phyloP scores from a whole-genome alignment of 1,139 yeast species.

The Geotrichum fermentans region DNA sequence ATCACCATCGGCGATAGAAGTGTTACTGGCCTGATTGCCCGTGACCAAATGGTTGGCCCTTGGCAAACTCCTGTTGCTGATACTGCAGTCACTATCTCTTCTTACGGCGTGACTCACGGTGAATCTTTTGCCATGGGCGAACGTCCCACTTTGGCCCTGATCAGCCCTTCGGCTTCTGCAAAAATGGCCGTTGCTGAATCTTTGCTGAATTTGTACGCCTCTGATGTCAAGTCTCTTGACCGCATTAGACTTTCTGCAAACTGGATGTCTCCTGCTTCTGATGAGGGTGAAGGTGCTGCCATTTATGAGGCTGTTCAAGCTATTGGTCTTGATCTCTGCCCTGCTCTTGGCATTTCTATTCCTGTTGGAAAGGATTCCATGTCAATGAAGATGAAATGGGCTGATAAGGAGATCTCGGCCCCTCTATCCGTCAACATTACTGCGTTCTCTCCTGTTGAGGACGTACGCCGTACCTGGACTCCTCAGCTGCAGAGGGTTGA shows the following conservation, averaged over 20 bases:
- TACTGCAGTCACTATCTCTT: conserved; percentile 92
- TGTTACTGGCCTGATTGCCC: conserved; percentile 91
- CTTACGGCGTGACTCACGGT: conserved; percentile 83
- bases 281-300: conserved; percentile 92
- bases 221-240: conserved; percentile 73
- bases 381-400: conserved; percentile 99
- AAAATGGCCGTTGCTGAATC: conserved; percentile 96
- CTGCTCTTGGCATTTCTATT: conserved; percentile 81
- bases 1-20: conserved; percentile 97
- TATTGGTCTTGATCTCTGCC: conserved; percentile 89
- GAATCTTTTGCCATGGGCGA: conserved; percentile 98
- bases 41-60: conserved; percentile 99
- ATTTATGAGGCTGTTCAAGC: conserved; percentile 97
- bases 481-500: conserved; percentile 60
- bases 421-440: conserved; percentile 91
- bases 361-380: conserved; percentile 99
- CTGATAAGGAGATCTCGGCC: conserved; percentile 75
- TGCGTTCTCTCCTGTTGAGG: conserved; percentile 81
- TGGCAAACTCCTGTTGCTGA: conserved; percentile 99
- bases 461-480: conserved; percentile 92
- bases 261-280: conserved; percentile 99
- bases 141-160: conserved; percentile 84
- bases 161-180: conserved; percentile 93
- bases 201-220: conserved; percentile 79
- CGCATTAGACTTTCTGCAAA: conserved; percentile 88